Evolutionary conservation across 2,329 filamentous ascomycete genomes (phyloP), one percentile per base, ranked within the genome.

Genomic region (Calcarisporium arbuscula): DNA sequence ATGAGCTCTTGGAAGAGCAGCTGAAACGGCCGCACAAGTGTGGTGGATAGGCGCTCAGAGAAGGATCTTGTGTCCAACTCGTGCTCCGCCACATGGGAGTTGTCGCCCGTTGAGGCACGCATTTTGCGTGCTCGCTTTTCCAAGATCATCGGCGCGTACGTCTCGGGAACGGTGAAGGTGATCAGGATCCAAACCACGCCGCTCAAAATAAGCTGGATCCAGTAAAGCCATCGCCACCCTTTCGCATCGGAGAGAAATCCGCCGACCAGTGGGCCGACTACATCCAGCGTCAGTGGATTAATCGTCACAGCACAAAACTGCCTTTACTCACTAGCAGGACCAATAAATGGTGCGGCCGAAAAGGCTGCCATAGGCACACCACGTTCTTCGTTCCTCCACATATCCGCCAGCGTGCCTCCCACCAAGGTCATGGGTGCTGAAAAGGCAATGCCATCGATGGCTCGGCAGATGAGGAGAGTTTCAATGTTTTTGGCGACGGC

Each of bases 321-420:
- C 10, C 32, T 9, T 9, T 5, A 55, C 62, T 42, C 56, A 69
- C 66, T 80, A 2, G 83, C 85, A 31, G 86, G 86, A 1, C 86
- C 86, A 28, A 90, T 71, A 53, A 92, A 92, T 0, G 86, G 86
- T 1, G 85, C 85, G 3, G 85, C 85, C 10, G 76, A 82, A 57
- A 92, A 94, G 12, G 83, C 82, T 4, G 85, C 85, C 85, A 94
- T 92, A 14, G 86, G 84, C 2, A 92, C 81, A 50, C 85, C 86
- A 34, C 86, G 74, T 60, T 94, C 85, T 54, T 92, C 85, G 32
- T 80, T 85, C 39, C 64, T 77, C 85, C 85, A 94, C n/a, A 92
- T 58, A 62, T 94, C 86, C 9, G 85, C 82, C 6, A 94, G 62
- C 1, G 84, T 90, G 8, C 86, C 86, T 28, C 85, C 86, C 8